Conservation (phyloP, 495 filamentous ascomycete genomes). For the Xylaria telfairii region DNA sequence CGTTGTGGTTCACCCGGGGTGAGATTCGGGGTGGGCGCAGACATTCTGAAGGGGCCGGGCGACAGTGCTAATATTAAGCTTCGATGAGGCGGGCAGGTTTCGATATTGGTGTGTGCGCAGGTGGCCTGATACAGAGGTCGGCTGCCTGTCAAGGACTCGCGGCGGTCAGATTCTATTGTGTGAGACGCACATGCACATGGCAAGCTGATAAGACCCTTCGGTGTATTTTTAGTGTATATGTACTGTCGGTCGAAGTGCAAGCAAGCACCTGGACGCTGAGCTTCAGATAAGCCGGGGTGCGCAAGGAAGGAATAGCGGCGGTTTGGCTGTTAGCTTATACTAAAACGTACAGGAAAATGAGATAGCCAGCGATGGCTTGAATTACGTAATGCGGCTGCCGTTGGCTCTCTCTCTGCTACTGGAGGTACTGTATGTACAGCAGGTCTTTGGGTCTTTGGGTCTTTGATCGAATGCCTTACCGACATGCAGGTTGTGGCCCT, state of each 20-base stretch:
- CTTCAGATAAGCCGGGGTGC: neutral
- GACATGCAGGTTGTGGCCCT: neutral
- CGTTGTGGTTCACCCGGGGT: conserved; percentile 35
- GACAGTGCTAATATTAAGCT: neutral
- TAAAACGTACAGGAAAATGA: neutral
- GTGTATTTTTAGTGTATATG: conserved; percentile 6
- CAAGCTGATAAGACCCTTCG: conserved; percentile 15
- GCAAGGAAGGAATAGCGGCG: too few relatives aligned
- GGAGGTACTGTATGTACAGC: neutral
- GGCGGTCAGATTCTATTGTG: conserved; percentile 4
- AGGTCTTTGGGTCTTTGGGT: too few relatives aligned
- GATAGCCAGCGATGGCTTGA: neutral
- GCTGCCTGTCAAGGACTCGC: neutral
- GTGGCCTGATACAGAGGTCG: conserved; percentile 11
- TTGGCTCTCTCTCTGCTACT: neutral
- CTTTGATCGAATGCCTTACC: too few relatives aligned
- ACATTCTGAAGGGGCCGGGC: conserved; percentile 25
- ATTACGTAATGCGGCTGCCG: conserved; percentile 12
- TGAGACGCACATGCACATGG: neutral
- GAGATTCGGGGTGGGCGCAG: conserved; percentile 33
- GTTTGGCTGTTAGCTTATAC: neutral
- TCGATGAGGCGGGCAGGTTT: neutral
- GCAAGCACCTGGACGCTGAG: conserved; percentile 2
- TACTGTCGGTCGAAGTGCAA: neutral
- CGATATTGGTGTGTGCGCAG: neutral